These are phyloP conservation scores for Streptanthus diversifolius DNA, from an alignment of 345 rosid species.

Conservation along the genomic window DNA sequence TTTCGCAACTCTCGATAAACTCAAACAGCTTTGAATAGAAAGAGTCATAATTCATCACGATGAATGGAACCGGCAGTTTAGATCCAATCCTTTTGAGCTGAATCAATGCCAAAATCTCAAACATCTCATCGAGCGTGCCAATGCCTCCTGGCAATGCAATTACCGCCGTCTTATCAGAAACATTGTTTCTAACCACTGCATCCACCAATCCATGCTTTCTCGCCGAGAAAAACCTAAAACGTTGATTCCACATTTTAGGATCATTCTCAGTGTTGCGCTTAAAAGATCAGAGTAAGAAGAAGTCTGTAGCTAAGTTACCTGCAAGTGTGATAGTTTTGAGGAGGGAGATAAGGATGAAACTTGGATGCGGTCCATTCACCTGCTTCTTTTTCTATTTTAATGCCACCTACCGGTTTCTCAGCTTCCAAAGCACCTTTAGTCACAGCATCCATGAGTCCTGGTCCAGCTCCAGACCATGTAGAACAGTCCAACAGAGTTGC, in stretches of 20 bases:
- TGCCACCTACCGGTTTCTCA: slow-evolving; percentile 75
- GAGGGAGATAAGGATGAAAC: slow-evolving; percentile 74
- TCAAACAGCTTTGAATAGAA: slow-evolving; percentile 71
- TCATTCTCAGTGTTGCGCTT: background rate
- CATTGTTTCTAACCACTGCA: slow-evolving; percentile 55
- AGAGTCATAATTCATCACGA: slow-evolving; percentile 81
- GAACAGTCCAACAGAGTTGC: slow-evolving; percentile 81
- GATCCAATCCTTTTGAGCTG: slow-evolving; percentile 86
- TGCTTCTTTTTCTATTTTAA: slow-evolving; percentile 81
- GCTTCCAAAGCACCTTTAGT: slow-evolving; percentile 80
- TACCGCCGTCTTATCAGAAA: slow-evolving; percentile 64
- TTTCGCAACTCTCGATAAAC: slow-evolving; percentile 69
- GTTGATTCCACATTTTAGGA: background rate
- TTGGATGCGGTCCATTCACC: slow-evolving; percentile 91
- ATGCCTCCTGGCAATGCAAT: slow-evolving; percentile 88
- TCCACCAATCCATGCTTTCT: slow-evolving; percentile 92
- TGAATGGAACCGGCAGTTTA: slow-evolving; percentile 66
- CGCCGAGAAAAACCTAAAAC: slow-evolving; percentile 85
- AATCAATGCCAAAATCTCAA: slow-evolving; percentile 76
- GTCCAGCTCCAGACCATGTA: slow-evolving; percentile 96
- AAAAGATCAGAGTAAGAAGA: background rate
- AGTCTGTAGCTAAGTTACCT: slow-evolving; percentile 41
- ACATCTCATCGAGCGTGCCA: slow-evolving; percentile 87
- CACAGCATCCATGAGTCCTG: slow-evolving; percentile 94
- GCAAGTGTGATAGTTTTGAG: slow-evolving; percentile 80